Percentiles rank a stretch among this genome's conserved stretches.
These are phyloP conservation scores for Coemansia furcata DNA, from an alignment of 192 early-diverging fungal genomes.

Conservation along the genomic window DNA sequence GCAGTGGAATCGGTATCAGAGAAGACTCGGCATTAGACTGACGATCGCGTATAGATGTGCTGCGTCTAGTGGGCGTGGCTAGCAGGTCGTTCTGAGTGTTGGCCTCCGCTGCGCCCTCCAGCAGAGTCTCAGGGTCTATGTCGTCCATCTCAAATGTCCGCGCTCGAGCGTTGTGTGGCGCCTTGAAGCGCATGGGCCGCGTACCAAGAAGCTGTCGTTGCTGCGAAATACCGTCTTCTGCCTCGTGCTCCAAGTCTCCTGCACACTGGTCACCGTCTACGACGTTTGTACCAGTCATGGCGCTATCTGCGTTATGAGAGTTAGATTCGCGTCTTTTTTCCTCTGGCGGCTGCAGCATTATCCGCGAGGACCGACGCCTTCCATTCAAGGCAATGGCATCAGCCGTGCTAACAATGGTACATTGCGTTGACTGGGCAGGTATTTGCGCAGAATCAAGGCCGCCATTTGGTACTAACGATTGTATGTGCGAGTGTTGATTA, in stretches of 20 bases:
- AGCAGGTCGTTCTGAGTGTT: not conserved
- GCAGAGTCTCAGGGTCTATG: slow-evolving; percentile 8
- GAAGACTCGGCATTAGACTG: not conserved
- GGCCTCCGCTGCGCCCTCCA: not conserved
- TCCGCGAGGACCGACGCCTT: not conserved
- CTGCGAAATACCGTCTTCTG: not conserved
- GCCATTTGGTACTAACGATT: not conserved
- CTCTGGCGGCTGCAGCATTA: not conserved
- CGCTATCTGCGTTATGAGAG: not conserved
- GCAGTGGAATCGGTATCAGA: not conserved
- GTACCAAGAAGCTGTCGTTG: slow-evolving; percentile 30
- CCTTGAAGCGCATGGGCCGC: slow-evolving; percentile 42
- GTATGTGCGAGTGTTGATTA: not conserved
- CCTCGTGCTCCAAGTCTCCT: not conserved
- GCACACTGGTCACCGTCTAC: not conserved
- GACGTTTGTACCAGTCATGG: not conserved
- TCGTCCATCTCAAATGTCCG: slow-evolving; percentile 46
- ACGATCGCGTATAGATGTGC: not conserved
- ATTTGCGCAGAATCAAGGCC: not conserved
- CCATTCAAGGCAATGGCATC: not conserved
- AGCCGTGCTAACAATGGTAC: not conserved
- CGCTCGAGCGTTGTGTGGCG: slow-evolving; percentile 39
- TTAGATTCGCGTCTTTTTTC: not conserved
- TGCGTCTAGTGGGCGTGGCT: slow-evolving; percentile 1
- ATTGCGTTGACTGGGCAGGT: not conserved